Base-by-base conservation (phyloP, 2,329 filamentous ascomycete genomes). In the Teratosphaeria destructans region DNA sequence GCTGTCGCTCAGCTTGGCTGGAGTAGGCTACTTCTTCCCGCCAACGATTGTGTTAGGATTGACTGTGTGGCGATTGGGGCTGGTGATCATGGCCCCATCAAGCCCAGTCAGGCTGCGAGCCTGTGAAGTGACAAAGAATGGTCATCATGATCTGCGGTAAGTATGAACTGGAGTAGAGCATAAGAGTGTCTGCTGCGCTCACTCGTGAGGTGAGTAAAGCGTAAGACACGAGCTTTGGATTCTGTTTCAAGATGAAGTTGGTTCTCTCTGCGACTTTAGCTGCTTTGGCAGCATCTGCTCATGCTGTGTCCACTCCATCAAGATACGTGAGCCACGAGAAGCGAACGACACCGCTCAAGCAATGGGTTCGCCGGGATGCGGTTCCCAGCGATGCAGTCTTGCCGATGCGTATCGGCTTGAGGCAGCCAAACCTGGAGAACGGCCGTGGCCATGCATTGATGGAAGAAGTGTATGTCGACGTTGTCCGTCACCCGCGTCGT, bases 391-490 rank as follows among this genome's bases (percentile, higher is more conserved):
- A 67, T 57, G 64, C 63, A 4, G 58, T 70, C n/a, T 59, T 73
- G 32, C 71, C 71, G 1, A 68, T 73, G 65, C 63, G 70, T 16
- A 71, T 73, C 57, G 71, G 66, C 23, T 61, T 73, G 35, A 63
- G 64, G 19, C 71, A 73, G 57, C 63, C 63, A 58, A 72, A 72
- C 58, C 62, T 72, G 11, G 68, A 73, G 52, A 61, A 65, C 56
- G 70, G 60, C 16, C 60, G 67, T 39, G 63, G 70, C 5, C 68
- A 65, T 23, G 43, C 43, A 61, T 56, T 72, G 32, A 62, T 65
- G 58, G 70, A 71, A 43, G 71, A 78, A n/a, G 76, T 76, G 10
- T 70, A 78, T 57, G 77, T 76, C 3, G 63, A 63, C 4, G 78
- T 76, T 16, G 57, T 71, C 12, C 73, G 70, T 5, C 78, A 73